Conservation (phyloP, 164 flowering plant genomes). For the Dillenia suffruticosa region DNA sequence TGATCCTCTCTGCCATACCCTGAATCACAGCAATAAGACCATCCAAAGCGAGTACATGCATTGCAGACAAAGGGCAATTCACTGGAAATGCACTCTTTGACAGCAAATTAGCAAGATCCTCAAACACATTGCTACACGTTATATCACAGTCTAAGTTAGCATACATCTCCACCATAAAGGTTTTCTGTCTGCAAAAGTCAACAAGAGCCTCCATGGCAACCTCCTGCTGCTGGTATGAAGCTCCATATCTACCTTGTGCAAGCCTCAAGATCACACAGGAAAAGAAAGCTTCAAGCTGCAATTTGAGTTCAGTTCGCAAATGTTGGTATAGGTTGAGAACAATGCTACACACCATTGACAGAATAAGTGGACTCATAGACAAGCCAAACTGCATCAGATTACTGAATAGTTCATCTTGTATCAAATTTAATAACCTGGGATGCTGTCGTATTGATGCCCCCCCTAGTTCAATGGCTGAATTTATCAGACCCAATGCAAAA, state of each 20-base stretch:
- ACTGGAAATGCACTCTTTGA: constrained; percentile 2
- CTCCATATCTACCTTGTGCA: neutral
- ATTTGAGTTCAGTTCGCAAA: neutral
- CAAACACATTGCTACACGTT: constrained; percentile 1
- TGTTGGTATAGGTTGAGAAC: constrained; percentile 5
- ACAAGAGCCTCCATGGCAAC: constrained; percentile 9
- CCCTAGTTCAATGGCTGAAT: constrained; percentile 4
- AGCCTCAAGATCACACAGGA: constrained; percentile 1
- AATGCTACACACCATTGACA: constrained; percentile 2
- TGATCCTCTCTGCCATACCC: constrained; percentile 8
- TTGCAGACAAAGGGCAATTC: constrained; percentile 4
- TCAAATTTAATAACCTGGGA: neutral
- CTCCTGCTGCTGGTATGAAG: constrained; percentile 4
- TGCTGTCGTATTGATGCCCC: neutral
- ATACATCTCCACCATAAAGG: constrained; percentile 5
- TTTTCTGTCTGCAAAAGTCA: constrained; percentile 3
- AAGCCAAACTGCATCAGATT: constrained; percentile 5
- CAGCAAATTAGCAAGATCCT: constrained; percentile 4
- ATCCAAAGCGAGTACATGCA: constrained; percentile 3
- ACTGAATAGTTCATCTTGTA: constrained; percentile 5
- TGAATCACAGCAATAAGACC: constrained; percentile 7
- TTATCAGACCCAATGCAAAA: neutral
- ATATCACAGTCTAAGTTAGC: constrained; percentile 5
- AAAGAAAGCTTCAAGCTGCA: constrained; percentile 5
- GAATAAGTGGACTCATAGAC: constrained; percentile 2